Evolutionary conservation across 176 grass and related monocot species (phyloP).

Genomic region (Leersia perrieri): DNA sequence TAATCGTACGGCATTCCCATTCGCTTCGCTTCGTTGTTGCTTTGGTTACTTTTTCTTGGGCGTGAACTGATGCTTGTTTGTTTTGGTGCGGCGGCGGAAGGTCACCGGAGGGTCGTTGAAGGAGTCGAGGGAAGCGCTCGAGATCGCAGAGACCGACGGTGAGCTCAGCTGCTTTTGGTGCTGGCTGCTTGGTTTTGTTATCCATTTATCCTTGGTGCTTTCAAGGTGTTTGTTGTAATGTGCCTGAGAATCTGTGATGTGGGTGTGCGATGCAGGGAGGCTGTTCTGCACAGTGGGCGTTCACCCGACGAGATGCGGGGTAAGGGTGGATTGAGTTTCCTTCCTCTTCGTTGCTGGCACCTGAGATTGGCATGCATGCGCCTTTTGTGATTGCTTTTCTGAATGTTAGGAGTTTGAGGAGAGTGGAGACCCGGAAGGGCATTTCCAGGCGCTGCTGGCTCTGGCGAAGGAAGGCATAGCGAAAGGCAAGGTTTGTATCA

Average conservation of each 20-base stretch:
- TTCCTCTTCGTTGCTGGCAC: background rate
- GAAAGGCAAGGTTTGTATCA: constrained; percentile 74
- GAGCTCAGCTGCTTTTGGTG: background rate
- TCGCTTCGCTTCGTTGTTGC: background rate
- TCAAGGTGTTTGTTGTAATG: constrained; percentile 53
- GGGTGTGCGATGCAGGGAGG: constrained; percentile 48
- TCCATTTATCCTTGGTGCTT: constrained; percentile 2
- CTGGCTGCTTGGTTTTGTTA: rapidly evolving
- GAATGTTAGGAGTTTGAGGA: constrained; percentile 86
- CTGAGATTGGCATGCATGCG: background rate
- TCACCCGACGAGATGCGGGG: constrained; percentile 94
- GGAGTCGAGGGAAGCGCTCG: constrained; percentile 83
- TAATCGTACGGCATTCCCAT: constrained; percentile 51
- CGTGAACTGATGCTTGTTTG: background rate
- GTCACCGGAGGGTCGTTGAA: constrained; percentile 86
- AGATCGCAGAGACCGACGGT: constrained; percentile 91
- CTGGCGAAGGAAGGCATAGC: constrained; percentile 71
- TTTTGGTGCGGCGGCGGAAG: constrained; percentile 18
- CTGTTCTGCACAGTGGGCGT: constrained; percentile 93
- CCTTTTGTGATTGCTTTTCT: constrained; percentile 9
- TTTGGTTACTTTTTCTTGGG: background rate
- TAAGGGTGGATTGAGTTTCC: constrained; percentile 10
- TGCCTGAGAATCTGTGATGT: constrained; percentile 24
- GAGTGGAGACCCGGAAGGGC: constrained; percentile 71
- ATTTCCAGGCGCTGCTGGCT: constrained; percentile 74